Conservation (phyloP, 2,329 filamentous ascomycete genomes). For the Aspergillus spinulosporus region DNA sequence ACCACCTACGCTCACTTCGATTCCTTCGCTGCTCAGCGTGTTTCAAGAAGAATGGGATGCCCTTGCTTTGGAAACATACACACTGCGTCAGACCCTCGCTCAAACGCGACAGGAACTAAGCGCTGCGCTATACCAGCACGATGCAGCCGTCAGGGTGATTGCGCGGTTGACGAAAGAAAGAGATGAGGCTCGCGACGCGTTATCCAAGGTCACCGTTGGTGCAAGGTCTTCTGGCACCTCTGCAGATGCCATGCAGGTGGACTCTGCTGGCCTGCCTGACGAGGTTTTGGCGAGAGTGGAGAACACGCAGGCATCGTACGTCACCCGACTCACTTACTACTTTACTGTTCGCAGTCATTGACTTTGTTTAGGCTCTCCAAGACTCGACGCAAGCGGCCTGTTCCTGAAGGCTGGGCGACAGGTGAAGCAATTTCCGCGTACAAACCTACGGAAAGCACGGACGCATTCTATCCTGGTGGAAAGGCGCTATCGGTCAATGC, state of each 20-base stretch:
- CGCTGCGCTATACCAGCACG: conserved; percentile 92
- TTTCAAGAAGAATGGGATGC: conserved; percentile 99
- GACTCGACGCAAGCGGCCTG: conserved; percentile 81
- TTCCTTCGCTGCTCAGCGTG: conserved; percentile 86
- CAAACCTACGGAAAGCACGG: conserved; percentile 54
- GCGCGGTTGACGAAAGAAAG: conserved; percentile 85
- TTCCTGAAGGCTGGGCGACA: conserved; percentile 83
- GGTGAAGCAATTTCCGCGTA: conserved; percentile 67
- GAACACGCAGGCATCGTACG: conserved; percentile 75
- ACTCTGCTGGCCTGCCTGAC: conserved; percentile 73
- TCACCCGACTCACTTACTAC: conserved; percentile 22
- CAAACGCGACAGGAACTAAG: conserved; percentile 92
- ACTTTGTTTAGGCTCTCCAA: conserved; percentile 68
- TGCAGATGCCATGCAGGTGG: conserved; percentile 91
- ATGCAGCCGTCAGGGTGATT: conserved; percentile 94
- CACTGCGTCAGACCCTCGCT: conserved; percentile 81
- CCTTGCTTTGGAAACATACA: conserved; percentile 86
- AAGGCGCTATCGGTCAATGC: conserved; percentile 59
- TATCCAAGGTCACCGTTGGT: conserved; percentile 80
- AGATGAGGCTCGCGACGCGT: conserved; percentile 85
- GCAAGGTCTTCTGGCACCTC: conserved; percentile 47
- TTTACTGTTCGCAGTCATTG: conserved; percentile 16
- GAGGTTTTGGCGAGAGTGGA: conserved; percentile 72
- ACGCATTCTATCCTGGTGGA: conserved; percentile 61
- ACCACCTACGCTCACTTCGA: conserved; percentile 91